Base-by-base conservation (phyloP, 257 asterid genomes). In the Parsonsia alboflavescens region DNA sequence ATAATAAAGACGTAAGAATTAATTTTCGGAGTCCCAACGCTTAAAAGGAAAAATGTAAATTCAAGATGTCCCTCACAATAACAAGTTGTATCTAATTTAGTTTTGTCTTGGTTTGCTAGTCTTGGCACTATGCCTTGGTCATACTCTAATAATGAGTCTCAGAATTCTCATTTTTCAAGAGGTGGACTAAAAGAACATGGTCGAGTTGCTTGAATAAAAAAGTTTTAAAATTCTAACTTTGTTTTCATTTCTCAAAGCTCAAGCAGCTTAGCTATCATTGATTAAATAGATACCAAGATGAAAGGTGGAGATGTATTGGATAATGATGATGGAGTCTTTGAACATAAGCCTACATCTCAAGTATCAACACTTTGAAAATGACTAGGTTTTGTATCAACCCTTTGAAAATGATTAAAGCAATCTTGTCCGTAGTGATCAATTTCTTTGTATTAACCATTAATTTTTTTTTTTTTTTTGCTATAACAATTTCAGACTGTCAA, bases 401-500 rank as follows among this genome's bases (percentile, higher is more conserved):
- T 45, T 45, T 21, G 62, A 13, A 41, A 7, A 22, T 28, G 52
- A 44, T 28, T 28, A 28, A 28, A 33, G 19, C 16, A 30, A 19
- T 28, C 26, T 46, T 61, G 52, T 61, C 71, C 9, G 16, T 17
- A 15, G 12, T 44, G 22, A 68, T 7, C 42, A 50, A n/a, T 53
- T 26, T n/a, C 54, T 59, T 68, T 30, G n/a, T 58, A 50, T 41
- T 53, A 48, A 36, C 36, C 33, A 42, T 30, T 76, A 10, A 24
- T 48, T n/a, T 76, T n/a, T 74, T n/a, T n/a, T n/a, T n/a, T n/a
- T n/a, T n/a, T 72, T 62, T 45, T 16, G 46, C 57, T 54, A 19
- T 64, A 71, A 63, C 50, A 73, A 70, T 75, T 84, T 78, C 97
- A 92, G 97, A 89, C 95, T 78, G 97, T 90, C 79, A 87, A 87